Evolutionary conservation across 768 basidiomycete species (phyloP), one percentile per base, ranked within the genome.

Genomic region (Lactarius psammicola): DNA sequence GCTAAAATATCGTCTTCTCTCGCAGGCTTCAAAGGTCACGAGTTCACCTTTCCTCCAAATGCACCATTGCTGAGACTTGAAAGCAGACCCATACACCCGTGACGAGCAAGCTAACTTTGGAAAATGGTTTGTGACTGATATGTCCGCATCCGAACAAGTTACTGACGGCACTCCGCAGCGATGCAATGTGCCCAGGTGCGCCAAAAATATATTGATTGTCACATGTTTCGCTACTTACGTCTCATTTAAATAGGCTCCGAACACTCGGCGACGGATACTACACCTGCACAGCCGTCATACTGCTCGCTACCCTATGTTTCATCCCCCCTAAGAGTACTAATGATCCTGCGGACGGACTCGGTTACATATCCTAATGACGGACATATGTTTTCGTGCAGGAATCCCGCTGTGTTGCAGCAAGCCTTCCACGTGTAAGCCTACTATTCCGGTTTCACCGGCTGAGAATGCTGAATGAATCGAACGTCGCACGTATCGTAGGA

Each of bases 341-440:
- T 28, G 68, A 74, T 9, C 69, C 74, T 1, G 67, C 72, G 1
- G 67, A 70, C 0, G 78, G 76, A 1, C n/a, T 74, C 2, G 81
- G 85, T 6, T 82, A 87, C 68, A 66, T 84, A 49, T 87, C 85
- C 3, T n/a, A 75, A 74, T 26, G 86, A 87, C 57, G 86, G 87
- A 0, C 86, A 87, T 71, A 68, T 77, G 13, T 87, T 84, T 64
- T 33, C 72, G 1, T 87, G 86, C 74, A 77, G 76, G 60, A 84
- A 87, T 67, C 87, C 86, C 1, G 76, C 76, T 0, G 75, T 80
- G 10, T 72, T 82, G 72, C 81, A 80, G 23, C 84, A 82, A 68
- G 78, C 86, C 0, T 86, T 81, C 74, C 85, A 87, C 71, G 84
- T 87, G 84, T 86, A 72, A 65, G 85, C 78, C 2, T 4, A 13